A percentile compares a stretch with the other conserved stretches of the same genome.
Evolutionary conservation across 2,329 filamentous ascomycete species (phyloP).

Genomic region (Didymella glomerata): DNA sequence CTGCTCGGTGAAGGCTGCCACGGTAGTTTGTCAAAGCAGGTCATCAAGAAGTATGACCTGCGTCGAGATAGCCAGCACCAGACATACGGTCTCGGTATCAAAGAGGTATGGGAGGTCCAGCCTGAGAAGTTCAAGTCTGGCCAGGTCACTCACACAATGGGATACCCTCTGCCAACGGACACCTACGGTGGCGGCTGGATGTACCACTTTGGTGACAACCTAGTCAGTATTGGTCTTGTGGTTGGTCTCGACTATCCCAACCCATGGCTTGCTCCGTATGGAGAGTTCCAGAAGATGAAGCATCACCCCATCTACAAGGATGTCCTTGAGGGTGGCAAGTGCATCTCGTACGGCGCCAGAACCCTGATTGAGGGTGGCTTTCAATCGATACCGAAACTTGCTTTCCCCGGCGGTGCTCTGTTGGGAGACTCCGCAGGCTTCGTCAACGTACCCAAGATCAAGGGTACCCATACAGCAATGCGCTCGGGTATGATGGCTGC

Average conservation of each 20-base stretch:
- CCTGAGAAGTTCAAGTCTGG: conserved; percentile 92
- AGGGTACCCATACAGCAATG: conserved; percentile 98
- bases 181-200: conserved; percentile 99
- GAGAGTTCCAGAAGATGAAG: conserved; percentile 98
- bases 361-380: conserved; percentile 94
- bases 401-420: conserved; percentile 93
- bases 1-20: conserved; percentile 96
- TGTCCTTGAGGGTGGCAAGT: conserved; percentile 94
- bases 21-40: conserved; percentile 92
- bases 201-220: conserved; percentile 98
- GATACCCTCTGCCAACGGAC: conserved; percentile 85
- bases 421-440: conserved; percentile 97
- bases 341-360: conserved; percentile 93
- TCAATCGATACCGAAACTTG: conserved; percentile 96
- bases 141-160: conserved; percentile 86
- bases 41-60: conserved; percentile 92
- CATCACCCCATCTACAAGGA: conserved; percentile 89
- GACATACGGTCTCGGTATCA: conserved; percentile 92
- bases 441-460: conserved; percentile 97
- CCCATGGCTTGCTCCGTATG: conserved; percentile 94
- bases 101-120: conserved; percentile 97
- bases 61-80: conserved; percentile 89
- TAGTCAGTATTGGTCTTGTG: conserved; percentile 90
- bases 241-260: conserved; percentile 95
- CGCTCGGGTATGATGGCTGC: conserved; percentile 96